Evolutionary conservation across 2,329 filamentous ascomycete species (phyloP), one percentile per base, ranked within the genome.

Genomic region (Colletotrichum lupini): DNA sequence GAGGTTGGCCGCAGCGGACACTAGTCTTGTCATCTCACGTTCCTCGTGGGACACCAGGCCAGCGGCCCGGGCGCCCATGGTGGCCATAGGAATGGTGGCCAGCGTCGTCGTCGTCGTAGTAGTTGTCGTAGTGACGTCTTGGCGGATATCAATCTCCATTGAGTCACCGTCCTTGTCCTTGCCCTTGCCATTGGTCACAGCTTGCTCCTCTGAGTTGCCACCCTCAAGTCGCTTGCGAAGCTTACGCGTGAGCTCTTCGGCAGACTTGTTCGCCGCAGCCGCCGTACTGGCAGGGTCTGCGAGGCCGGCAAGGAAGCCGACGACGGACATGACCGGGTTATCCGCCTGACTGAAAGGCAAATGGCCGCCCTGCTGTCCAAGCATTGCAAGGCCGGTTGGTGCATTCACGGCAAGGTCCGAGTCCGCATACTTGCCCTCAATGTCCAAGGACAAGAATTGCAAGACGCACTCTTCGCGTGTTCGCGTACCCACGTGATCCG

Each of bases 351-450:
- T 95, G 82, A 98, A 97, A 0, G 97, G 97, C 58, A 98, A 88
- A 30, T 75, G 69, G 9, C 95, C 95, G 73, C 93, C 90, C 64
- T 94, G 89, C 69, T 91, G 89, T 42, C 93, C 92, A 46, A 97
- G 86, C 87, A 93, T 86, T 68, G 90, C 87, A 68, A 94, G 85
- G 8, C 91, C 89, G 1, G 85, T 89, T 12, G 87, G 88, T 60
- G 87, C 86, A 71, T 85, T 87, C 66, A 89, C 82, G 12, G 82
- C 78, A 16, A 76, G 73, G 78, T 96, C 92, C 8, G 94, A 91
- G 78, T 98, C 95, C 11, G 98, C 87, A 80, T 98, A 99, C 82
- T 97, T 97, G 85, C 98, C 96, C 82, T 98, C 97, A 75, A 99
- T 99, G 77, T 98, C 96, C 46, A 99, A 88, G 80, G 98, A 95